phyloP scores from a whole-genome alignment of 1,139 yeast species.

The Kodamaea ohmeri region DNA sequence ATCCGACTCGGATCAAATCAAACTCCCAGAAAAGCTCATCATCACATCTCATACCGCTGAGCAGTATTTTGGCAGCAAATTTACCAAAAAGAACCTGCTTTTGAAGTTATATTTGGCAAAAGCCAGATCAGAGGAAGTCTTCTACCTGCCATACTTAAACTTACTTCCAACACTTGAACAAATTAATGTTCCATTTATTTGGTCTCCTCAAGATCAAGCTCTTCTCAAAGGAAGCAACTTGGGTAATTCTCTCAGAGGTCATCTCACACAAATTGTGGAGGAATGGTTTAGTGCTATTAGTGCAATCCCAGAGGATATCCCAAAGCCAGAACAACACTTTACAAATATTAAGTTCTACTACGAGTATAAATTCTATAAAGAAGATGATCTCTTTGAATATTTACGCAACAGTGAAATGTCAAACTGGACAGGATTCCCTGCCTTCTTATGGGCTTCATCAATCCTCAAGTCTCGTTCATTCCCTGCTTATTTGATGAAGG shows the following conservation, averaged over 20 bases:
- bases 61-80: slow-evolving; percentile 27
- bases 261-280: slow-evolving; percentile 34
- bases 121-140: slow-evolving; percentile 21
- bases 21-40: slow-evolving; percentile 38
- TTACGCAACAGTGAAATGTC: slow-evolving; percentile 22
- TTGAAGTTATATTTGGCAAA: slow-evolving; percentile 49
- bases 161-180: slow-evolving; percentile 53
- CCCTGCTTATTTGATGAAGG: slow-evolving; percentile 53
- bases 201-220: slow-evolving; percentile 51
- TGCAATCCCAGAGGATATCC: slow-evolving; percentile 30
- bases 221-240: slow-evolving; percentile 63
- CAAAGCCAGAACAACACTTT: slow-evolving; percentile 37
- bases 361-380: slow-evolving; percentile 44
- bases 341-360: slow-evolving; percentile 47
- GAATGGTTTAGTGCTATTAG: slow-evolving; percentile 52
- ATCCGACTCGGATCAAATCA: slow-evolving; percentile 21
- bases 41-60: slow-evolving; percentile 46
- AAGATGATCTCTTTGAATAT: slow-evolving; percentile 34
- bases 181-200: slow-evolving; percentile 61
- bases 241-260: slow-evolving; percentile 42
- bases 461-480: slow-evolving; percentile 77
- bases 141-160: slow-evolving; percentile 50
- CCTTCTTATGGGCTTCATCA: slow-evolving; percentile 71
- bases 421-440: slow-evolving; percentile 62
- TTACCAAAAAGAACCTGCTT: slow-evolving; percentile 30